Percentiles rank a stretch among this genome's conserved stretches.
Evolutionary conservation across 768 basidiomycete genomes (phyloP).

Genomic region (Tylopilus vinaceipallidus): DNA sequence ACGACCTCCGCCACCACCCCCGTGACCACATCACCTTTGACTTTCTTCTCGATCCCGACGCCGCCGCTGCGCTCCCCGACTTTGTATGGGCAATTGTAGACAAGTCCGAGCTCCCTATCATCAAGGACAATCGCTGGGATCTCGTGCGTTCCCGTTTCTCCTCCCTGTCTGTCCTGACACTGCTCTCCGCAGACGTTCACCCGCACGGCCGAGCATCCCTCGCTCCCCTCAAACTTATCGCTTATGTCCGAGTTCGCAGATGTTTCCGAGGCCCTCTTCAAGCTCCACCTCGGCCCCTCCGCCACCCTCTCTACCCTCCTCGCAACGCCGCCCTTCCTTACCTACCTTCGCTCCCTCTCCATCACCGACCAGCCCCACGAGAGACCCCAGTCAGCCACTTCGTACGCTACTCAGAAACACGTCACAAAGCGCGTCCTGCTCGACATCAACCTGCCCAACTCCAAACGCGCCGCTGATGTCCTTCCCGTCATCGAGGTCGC

Average conservation of each 20-base stretch:
- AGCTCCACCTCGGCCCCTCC: constrained; percentile 38
- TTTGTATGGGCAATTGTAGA: constrained; percentile 84
- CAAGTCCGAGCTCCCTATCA: constrained; percentile 71
- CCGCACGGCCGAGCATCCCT: constrained; percentile 63
- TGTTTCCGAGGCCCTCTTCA: constrained; percentile 75
- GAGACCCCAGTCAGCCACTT: constrained; percentile 55
- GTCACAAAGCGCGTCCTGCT: constrained; percentile 77
- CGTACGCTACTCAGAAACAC: constrained; percentile 37
- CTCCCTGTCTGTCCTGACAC: neutral
- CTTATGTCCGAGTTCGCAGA: constrained; percentile 92
- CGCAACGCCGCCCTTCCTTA: constrained; percentile 58
- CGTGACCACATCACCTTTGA: constrained; percentile 74
- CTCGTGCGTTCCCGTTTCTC: constrained; percentile 52
- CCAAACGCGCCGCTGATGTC: constrained; percentile 46
- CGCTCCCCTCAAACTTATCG: constrained; percentile 58
- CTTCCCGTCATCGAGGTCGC: constrained; percentile 57
- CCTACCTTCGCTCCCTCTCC: constrained; percentile 84
- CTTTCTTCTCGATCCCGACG: constrained; percentile 59
- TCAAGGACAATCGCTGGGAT: constrained; percentile 81
- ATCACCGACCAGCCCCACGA: constrained; percentile 85
- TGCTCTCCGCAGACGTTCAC: constrained; percentile 70
- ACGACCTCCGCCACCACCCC: constrained; percentile 74
- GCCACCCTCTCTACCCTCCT: constrained; percentile 56
- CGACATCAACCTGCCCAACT: constrained; percentile 54
- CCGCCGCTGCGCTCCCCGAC: constrained; percentile 45